Evolutionary conservation across 2,329 filamentous ascomycete genomes (phyloP), one percentile per base, ranked within the genome.

Genomic region (Juglanconis juglandina): DNA sequence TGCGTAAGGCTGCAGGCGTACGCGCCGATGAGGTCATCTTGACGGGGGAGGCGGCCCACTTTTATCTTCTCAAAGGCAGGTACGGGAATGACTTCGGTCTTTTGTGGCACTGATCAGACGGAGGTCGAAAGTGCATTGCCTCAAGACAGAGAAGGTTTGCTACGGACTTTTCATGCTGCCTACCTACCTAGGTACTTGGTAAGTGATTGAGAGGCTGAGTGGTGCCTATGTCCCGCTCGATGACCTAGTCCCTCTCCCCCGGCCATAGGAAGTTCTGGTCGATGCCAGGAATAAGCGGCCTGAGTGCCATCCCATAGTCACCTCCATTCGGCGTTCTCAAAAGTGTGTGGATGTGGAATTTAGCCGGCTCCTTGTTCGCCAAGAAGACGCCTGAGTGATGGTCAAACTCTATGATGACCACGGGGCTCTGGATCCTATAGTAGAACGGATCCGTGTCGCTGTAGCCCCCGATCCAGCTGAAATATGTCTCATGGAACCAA

Each of bases 311-410:
- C 0, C 90, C 90, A 70, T 93, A 93, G 69, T 94, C 90, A 0
- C 90, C 90, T 0, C 76, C 85, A 71, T 94, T 93, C 0, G 90
- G 90, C 37, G 84, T 87, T 41, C 90, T 74, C 64, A 91, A 73
- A 56, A 91, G 74, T 0, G 90, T 93, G 70, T 94, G 90, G 30
- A 91, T 89, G 67, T 94, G 90, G 67, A 91, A 94, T 72, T 89
- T 90, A 37, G 86, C 86, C 0, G 90, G 90, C 72, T 90, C 83
- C 53, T 79, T 78, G 69, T 93, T 94, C 1, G 81, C 86, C 68
- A 94, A 72, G 66, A 92, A 93, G 0, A 93, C 90, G 0, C 90
- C 89, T 0, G 86, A 90, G 71, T 93, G 90, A 68, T 92, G 88
- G 67, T 93, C 90, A 67, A 94, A 90, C 77, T 94, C 90, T 55